These are phyloP conservation scores for Mycena sp. DNA, from an alignment of 1,284 basidiomycete genomes.

Conservation along the genomic window DNA sequence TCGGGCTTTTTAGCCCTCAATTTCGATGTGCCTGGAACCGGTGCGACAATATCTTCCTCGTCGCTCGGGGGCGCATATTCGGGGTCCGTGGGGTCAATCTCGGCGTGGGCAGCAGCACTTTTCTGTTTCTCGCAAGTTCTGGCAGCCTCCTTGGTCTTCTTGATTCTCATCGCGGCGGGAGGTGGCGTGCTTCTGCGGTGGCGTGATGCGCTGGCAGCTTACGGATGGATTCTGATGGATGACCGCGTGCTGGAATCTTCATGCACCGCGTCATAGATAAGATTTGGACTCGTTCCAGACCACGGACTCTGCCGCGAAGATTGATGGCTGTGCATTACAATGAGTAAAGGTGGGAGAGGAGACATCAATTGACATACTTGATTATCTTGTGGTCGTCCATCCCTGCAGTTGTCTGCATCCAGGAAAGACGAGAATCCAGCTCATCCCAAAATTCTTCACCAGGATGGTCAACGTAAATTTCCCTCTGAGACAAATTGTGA, in stretches of 20 bases:
- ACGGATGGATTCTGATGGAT: background rate
- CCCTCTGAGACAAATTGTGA: no score
- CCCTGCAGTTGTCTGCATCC: no score
- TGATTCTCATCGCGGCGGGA: conserved; percentile 3
- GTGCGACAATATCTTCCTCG: background rate
- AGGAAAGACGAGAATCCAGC: no score
- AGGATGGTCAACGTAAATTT: no score
- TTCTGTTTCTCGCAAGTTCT: conserved; percentile 8
- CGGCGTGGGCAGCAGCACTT: conserved; percentile 1
- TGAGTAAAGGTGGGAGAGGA: no score
- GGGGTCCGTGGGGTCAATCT: background rate
- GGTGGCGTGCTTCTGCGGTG: no score
- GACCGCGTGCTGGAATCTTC: background rate
- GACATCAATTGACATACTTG: no score
- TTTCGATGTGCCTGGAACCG: background rate
- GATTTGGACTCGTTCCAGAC: background rate
- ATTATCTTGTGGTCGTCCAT: no score
- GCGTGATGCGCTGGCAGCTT: conserved; percentile 13
- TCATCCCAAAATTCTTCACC: no score
- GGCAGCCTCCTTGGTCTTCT: conserved; percentile 8
- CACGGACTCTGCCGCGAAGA: no score
- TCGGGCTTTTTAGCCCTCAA: background rate
- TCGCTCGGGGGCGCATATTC: background rate
- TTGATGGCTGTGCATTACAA: no score
- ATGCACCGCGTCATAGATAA: no score